Evolutionary conservation across 2,329 filamentous ascomycete species (phyloP), one percentile per base, ranked within the genome.

Genomic region (Didymella glomerata): DNA sequence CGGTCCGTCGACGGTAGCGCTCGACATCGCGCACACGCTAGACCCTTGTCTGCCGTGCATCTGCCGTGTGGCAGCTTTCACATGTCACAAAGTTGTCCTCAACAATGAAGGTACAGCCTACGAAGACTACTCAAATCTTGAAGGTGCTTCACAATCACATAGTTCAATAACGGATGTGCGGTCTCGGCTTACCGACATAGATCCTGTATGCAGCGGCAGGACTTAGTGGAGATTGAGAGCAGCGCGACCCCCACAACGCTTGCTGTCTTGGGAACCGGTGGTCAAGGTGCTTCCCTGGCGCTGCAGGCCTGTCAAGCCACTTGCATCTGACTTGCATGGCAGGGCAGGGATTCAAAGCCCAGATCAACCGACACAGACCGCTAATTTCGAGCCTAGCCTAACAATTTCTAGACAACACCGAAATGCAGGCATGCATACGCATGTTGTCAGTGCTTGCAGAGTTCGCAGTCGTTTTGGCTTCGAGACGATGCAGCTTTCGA

Each of bases 321-420:
- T 61, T 62, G 62, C 62, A 65, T 68, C 62, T 70, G 63, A 69
- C 68, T 68, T 68, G 68, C 69, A 70, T 66, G 60, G 49, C 48
- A 36, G 16, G 22, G 47, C 65, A 63, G 56, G 68, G 60, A 60
- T 65, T n/a, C 32, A n/a, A 44, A 64, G 68, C 64, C 68, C 63
- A 66, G 67, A 70, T 57, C 61, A 58, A 48, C 61, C 58, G 36
- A 58, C 44, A 52, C 38, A 52, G 42, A 53, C 58, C 44, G 44
- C 42, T 49, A 57, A 60, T 51, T 30, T 48, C 24, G 14, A 44
- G 36, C 27, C 55, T 58, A 50, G 36, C 46, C 41, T 51, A 41
- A 42, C 56, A 50, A 18, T 25, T 11, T 16, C 49, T 18, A 16
- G 20, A 27, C 32, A 54, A 38, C 30, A 30, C 40, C 49, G 49